Evolutionary conservation across 2,329 filamentous ascomycete genomes (phyloP), one percentile per base, ranked within the genome.

Genomic region (Calonectria henricotiae): DNA sequence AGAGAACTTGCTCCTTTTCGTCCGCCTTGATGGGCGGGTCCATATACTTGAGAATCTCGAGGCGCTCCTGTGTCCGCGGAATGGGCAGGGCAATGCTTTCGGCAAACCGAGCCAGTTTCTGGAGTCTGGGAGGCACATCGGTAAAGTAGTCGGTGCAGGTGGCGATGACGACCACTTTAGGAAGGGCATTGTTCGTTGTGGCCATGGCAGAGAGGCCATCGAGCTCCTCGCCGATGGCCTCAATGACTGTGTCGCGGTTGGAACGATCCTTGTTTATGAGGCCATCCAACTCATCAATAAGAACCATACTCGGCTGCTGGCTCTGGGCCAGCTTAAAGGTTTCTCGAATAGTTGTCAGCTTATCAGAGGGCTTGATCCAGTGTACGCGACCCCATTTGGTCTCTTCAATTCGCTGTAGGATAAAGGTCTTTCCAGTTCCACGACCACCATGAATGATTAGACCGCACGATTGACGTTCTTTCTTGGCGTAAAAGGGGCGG

Each of bases 341-440:
- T 54, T 92, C 90, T 55, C 89, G 87, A 49, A 98, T 86, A 1
- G 88, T 86, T 0, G 89, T 77, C 3, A 88, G 81, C 78, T 91
- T 91, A 72, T 89, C 86, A 5, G 86, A 83, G 7, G 85, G 83
- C 65, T 88, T 85, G 65, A 95, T 84, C 65, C 85, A 87, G 73
- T 93, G 88, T 1, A 95, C 89, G 46, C 89, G 89, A 25, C 89
- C 90, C 93, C 94, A 98, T 68, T 87, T 88, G 0, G 90, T 89
- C 7, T 85, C 87, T 9, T 91, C 89, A 23, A 98, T 86, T 37
- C 89, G 88, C 17, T 92, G 81, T 1, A 98, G 84, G 0, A 98
- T 85, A 73, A 93, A 87, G 0, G 90, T 92, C 83, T 98, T 98
- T 27, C 96, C 96, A 0, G 94, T 97, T 12, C 96, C 95, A 71